Base-by-base conservation (phyloP, 805 yeast genomes). In the Kuraishia capsulata region DNA sequence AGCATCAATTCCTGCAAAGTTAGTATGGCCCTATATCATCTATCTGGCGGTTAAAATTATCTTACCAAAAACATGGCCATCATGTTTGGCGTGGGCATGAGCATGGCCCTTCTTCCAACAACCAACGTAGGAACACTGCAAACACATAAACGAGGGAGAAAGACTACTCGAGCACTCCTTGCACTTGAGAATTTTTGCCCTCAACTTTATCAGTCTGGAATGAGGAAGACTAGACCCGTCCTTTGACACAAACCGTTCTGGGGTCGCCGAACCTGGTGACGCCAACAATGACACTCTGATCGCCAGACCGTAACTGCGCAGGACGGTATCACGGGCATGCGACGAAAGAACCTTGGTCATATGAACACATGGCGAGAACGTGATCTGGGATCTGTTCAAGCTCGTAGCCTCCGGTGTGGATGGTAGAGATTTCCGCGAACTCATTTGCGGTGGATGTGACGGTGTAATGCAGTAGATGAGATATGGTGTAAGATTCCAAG, bases 91-190 rank as follows among this genome's bases (percentile, higher is more conserved):
- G 53, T 76, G 82, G 5, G 44, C 44, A 20, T 57, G 50, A 32
- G 73, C 71, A 51, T 74, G 80, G 4, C 59, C 50, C 30, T 61
- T 54, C 35, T 65, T 63, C 62, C 73, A 68, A 52, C 94, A 84
- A 2, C 90, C 90, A 39, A 80, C 75, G 51, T 75, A 77, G 1
- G 88, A 81, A 53, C 94, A 84, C 51, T 82, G 89, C 30, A 84
- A 55, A 54, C 95, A 84, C 67, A 82, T 72, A 49, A 69, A 78
- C 19, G 64, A 49, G 43, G 65, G 50, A 50, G 69, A 64, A 46
- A 67, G 54, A 33, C 52, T 52, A 20, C 61, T 48, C 8, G 57
- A 50, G 48, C 85, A 78, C 25, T 66, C 71, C 19, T 70, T 59
- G 48, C 87, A 78, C 41, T 60, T 61, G 20, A 77, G 51, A 3